Evolutionary conservation across 371 early-diverging fungal genomes (phyloP).

Genomic region (Zychaea mexicana): DNA sequence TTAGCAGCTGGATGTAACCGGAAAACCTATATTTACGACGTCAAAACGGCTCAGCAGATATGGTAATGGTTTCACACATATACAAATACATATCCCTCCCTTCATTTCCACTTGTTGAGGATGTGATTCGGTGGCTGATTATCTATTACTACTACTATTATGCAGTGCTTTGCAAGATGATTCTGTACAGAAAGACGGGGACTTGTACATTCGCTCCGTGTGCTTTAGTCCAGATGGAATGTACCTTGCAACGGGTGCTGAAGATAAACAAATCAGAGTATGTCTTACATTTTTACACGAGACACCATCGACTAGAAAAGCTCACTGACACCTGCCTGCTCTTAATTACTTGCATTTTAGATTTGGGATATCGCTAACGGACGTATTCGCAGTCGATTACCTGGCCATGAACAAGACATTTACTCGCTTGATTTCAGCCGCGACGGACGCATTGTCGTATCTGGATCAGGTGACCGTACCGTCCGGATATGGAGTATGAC

Average conservation of each 20-base stretch:
- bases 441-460: constrained; percentile 90
- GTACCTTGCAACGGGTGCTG: constrained; percentile 95
- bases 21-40: constrained; percentile 85
- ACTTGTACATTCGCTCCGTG: constrained; percentile 95
- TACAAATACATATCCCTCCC: no score
- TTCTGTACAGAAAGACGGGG: constrained; percentile 69
- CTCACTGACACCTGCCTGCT: not conserved
- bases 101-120: not conserved
- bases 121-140: not conserved
- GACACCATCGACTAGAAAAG: not conserved
- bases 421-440: constrained; percentile 95
- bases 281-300: no score
- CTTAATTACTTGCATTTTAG: constrained; percentile 20
- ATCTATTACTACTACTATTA: not conserved
- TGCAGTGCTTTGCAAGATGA: constrained; percentile 74
- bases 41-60: constrained; percentile 62
- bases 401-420: constrained; percentile 97
- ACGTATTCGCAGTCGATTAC: constrained; percentile 67
- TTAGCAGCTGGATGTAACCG: constrained; percentile 95
- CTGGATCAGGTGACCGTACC: constrained; percentile 95
- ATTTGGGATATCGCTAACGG: constrained; percentile 82
- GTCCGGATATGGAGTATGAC: constrained; percentile 89
- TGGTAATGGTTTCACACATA: constrained; percentile 27
- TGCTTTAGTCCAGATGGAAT: constrained; percentile 96
- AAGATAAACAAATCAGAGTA: constrained; percentile 93